Percentiles rank a stretch among this genome's conserved stretches.
Conservation (phyloP, 2,329 filamentous ascomycete species). For the Drechslerella dactyloides region DNA sequence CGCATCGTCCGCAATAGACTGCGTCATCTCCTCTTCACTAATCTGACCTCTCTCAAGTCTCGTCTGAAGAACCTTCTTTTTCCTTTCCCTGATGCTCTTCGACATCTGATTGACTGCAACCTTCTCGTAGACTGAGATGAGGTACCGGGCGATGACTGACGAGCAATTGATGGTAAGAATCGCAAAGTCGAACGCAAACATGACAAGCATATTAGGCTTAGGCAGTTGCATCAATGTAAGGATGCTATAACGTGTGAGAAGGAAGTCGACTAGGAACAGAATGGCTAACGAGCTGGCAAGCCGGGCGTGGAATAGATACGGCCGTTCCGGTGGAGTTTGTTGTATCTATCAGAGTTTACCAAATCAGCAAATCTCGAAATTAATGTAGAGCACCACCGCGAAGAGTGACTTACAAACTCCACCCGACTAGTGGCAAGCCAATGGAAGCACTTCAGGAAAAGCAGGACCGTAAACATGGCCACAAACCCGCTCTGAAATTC, state of each 20-base stretch:
- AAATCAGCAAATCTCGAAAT: background rate
- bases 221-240: constrained; percentile 84
- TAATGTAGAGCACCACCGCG: background rate
- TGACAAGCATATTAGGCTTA: constrained; percentile 97
- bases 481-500: constrained; percentile 94
- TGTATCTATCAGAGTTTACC: constrained; percentile 61
- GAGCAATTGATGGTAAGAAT: constrained; percentile 79
- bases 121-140: constrained; percentile 77
- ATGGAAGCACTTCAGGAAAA: constrained; percentile 96
- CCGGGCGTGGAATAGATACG: constrained; percentile 82
- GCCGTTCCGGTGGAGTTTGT: constrained; percentile 90
- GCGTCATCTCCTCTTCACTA: constrained; percentile 68
- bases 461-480: constrained; percentile 90
- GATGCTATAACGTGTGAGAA: constrained; percentile 80
- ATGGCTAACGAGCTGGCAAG: constrained; percentile 78
- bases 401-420: constrained; percentile 68
- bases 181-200: constrained; percentile 98
- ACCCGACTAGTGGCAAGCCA: constrained; percentile 97
- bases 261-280: constrained; percentile 78
- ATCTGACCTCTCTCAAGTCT: constrained; percentile 72
- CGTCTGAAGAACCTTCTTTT: constrained; percentile 70
- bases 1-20: constrained; percentile 65
- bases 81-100: constrained; percentile 71
- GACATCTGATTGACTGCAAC: constrained; percentile 78
- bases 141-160: constrained; percentile 79